Evolutionary conservation across 1,284 basidiomycete genomes (phyloP).

Genomic region (Sporisorium exsertum): DNA sequence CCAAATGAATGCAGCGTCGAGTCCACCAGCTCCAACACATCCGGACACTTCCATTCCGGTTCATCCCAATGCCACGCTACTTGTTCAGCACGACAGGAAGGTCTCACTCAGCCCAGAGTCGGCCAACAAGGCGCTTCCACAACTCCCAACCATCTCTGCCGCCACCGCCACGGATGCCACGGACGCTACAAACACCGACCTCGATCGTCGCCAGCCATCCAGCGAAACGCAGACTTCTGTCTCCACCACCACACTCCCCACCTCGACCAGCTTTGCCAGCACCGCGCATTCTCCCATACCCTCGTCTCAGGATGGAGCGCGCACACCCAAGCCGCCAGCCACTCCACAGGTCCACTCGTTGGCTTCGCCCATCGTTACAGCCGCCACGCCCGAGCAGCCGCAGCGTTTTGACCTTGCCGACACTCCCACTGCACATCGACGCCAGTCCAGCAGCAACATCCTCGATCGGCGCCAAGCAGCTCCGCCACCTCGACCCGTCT

Average conservation of each 20-base stretch:
- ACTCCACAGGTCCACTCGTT: constrained; percentile 14
- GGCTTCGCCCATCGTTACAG: constrained; percentile 28
- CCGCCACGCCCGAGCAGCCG: constrained; percentile 39
- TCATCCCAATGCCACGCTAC: constrained; percentile 7
- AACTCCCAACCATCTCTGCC: constrained; percentile 16
- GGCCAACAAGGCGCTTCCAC: constrained; percentile 33
- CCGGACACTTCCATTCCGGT: neutral
- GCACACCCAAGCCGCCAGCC: constrained; percentile 25
- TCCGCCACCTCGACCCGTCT: constrained; percentile 32
- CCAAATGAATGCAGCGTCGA: neutral
- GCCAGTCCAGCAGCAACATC: constrained; percentile 13
- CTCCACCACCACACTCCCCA: neutral
- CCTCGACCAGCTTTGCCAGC: constrained; percentile 18
- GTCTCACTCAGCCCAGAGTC: constrained; percentile 26
- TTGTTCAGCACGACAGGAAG: constrained; percentile 8
- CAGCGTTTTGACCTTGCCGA: constrained; percentile 4
- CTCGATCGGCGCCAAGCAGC: constrained; percentile 3
- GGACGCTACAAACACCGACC: neutral
- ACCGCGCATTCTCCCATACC: constrained; percentile 16
- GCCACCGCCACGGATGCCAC: neutral
- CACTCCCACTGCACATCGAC: constrained; percentile 12
- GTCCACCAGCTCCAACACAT: constrained; percentile 1
- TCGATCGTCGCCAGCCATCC: constrained; percentile 12
- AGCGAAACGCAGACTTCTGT: constrained; percentile 4
- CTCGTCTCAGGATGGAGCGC: constrained; percentile 27